Evolutionary conservation across 805 yeast genomes (phyloP), one percentile per base, ranked within the genome.

Genomic region (Spencermartinsiella europaea): DNA sequence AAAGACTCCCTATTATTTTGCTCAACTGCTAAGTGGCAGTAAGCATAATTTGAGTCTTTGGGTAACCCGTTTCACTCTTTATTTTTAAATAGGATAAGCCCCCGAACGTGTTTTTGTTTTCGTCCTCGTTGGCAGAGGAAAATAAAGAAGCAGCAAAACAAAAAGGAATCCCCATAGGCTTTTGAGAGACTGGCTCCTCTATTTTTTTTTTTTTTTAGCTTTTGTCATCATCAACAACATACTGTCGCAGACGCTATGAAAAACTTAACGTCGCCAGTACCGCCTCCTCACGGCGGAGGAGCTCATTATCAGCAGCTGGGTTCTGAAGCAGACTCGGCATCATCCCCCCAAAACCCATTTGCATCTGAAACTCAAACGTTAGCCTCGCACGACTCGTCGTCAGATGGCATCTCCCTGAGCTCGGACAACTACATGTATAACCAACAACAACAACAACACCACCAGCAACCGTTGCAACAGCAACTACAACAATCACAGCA

Each of bases 341-440:
- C 49, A 21, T 40, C 49, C 15, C 53, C 54, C 3, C 47, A 45
- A 45, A 62, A 62, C 51, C 66, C 66, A 25, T 62, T 62, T 41
- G 61, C 54, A 5, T 55, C 60, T 16, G 60, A 56, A 34, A 50
- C 59, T 14, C 58, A 55, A 12, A 51, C 58, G 3, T 38, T 55
- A 33, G 50, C 50, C 14, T 54, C 57, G n/a, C 42, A 37, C 14
- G 55, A 55, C 35, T 50, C 54, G 42, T 20, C 20, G 14, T 33
- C 39, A 10, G 54, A 48, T 38, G 46, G 41, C 4, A 40, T 38
- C 34, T 46, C 50, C 17, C 38, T 49, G n/a, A 44, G 34, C 33
- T 48, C 52, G n/a, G 52, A 49, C 20, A 31, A 38, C 4, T 43
- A 43, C 31, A 22, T 33, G 15, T 20, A 43, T 27, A 36, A 43